Base-by-base conservation (phyloP, 108 stramenopile genomes). In the Skeletonema marinoi region DNA sequence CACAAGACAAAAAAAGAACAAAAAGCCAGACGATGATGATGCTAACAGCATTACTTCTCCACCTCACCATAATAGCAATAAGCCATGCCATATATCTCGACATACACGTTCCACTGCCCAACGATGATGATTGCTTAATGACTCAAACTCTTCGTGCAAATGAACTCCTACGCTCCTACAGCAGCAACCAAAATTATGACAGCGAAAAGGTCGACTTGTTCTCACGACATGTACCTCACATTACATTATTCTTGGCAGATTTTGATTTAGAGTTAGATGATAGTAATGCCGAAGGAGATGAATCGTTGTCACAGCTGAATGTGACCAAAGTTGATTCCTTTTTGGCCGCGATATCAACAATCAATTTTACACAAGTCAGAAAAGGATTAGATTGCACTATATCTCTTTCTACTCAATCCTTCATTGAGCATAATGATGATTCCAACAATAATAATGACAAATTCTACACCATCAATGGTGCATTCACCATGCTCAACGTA, bases 241-340 rank as follows among this genome's bases (percentile, higher is more conserved):
- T 87, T 16, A 83, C 86, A 14, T 56, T 87, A 9, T 87, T 70
- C 58, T 41, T 84, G 19, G 58, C 81, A 3, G 86, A 87, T 61
- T 87, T 87, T 67, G 85, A 82, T 65, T 64, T 82, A n/a, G 71
- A 82, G 51, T 46, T 42, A 3, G 16, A 25, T 10, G 51, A 54
- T 56, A 66, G 9, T 7, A 6, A 7, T 33, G 6, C 16, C 35
- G 32, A 59, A 0, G 16, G 32, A 10, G 33, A 17, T 58, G 33
- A 25, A 10, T 33, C 16, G 29, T 6, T 12, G 29, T 31, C n/a
- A 42, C 19, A 30, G 36, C 35, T 78, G 50, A 80, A 80, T 38
- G 33, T 33, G 19, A 80, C 79, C 66, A 80, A 73, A 56, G 60
- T 80, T 6, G 36, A 68, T 32, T 35, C 71, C 7, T 80, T 80